Conservation (phyloP, 2,329 filamentous ascomycete species). For the Fusarium domesticum region DNA sequence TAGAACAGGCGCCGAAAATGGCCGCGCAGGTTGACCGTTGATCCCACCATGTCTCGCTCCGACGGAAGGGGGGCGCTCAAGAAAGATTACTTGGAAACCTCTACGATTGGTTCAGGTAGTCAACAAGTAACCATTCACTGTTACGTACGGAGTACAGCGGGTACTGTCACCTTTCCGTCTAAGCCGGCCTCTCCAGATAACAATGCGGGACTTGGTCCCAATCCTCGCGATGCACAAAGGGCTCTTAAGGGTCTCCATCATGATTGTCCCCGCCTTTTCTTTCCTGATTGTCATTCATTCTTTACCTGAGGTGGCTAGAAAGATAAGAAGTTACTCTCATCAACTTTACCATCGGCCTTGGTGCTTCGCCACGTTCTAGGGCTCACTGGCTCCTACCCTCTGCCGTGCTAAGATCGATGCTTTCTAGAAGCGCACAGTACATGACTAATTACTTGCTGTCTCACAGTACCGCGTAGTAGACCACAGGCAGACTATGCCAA, state of each 20-base stretch:
- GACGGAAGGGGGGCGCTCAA: slow-evolving; percentile 18
- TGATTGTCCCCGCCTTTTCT: neutral
- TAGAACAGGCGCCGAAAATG: neutral
- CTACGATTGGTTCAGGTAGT: slow-evolving; percentile 13
- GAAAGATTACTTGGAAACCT: slow-evolving; percentile 14
- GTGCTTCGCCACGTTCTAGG: neutral
- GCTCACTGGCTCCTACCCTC: neutral
- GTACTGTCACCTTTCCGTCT: neutral
- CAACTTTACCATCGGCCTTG: neutral
- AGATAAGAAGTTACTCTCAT: neutral
- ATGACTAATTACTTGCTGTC: no score
- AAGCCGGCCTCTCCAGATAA: slow-evolving; percentile 3
- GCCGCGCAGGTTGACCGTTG: slow-evolving; percentile 1
- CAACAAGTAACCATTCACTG: neutral
- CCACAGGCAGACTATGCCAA: no score
- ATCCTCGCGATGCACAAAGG: neutral
- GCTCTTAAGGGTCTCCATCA: neutral
- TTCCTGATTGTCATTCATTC: neutral
- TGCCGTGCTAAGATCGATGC: neutral
- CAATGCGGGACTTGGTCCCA: neutral
- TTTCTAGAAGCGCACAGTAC: neutral
- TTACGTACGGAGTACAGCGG: neutral
- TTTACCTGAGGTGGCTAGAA: neutral
- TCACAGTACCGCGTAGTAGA: no score
- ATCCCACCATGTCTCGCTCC: slow-evolving; percentile 15